These are phyloP conservation scores for Orbilia ellipsospora DNA, from an alignment of 2,329 filamentous ascomycete genomes.

Conservation along the genomic window DNA sequence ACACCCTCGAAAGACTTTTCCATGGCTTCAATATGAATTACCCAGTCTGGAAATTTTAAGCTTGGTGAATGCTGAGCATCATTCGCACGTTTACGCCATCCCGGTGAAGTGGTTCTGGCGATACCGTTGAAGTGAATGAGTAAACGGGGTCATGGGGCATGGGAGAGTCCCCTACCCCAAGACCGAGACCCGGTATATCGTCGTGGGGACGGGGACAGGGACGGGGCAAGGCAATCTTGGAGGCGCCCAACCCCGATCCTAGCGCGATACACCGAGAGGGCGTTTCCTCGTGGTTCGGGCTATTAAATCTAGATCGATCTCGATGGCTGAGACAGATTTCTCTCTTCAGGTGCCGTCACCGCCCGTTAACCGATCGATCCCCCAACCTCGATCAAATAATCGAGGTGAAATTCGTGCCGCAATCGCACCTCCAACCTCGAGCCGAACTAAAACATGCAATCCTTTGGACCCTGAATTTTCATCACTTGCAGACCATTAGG, in stretches of 20 bases:
- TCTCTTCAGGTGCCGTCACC: conserved; percentile 5
- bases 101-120: not conserved
- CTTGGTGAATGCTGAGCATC: not conserved
- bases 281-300: not conserved
- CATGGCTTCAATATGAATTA: not conserved
- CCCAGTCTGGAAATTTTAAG: conserved; percentile 13
- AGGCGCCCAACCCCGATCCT: not conserved
- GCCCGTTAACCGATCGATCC: conserved; percentile 18
- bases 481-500: not conserved
- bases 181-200: conserved; percentile 8
- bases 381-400: not conserved
- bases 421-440: not conserved
- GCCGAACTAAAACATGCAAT: not conserved
- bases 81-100: not conserved
- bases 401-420: not conserved
- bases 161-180: not conserved
- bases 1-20: conserved; percentile 1
- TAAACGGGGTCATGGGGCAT: conserved; percentile 5
- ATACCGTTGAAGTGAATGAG: not conserved
- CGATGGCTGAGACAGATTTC: conserved; percentile 24
- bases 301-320: conserved; percentile 38
- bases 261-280: not conserved
- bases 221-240: not conserved
- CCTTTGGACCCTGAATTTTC: conserved; percentile 11
- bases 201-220: not conserved